Evolutionary conservation across 192 early-diverging fungal genomes (phyloP).

Genomic region (Thamnidium elegans): DNA sequence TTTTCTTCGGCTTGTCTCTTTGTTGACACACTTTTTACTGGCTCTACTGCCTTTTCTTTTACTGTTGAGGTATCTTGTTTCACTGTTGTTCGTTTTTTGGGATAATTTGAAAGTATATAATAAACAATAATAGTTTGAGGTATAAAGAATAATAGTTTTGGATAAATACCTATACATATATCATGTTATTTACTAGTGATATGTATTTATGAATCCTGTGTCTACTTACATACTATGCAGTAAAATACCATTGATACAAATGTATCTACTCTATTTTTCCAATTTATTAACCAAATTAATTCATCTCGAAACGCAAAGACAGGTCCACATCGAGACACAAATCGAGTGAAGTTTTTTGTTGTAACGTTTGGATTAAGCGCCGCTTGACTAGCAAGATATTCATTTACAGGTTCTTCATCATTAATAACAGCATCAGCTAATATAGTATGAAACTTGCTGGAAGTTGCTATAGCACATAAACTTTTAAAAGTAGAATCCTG

Average conservation of each 20-base stretch:
- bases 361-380: slow-evolving; percentile 63
- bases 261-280: slow-evolving; percentile 69
- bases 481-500: neutral
- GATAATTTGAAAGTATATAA: slow-evolving; percentile 1
- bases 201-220: neutral
- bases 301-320: slow-evolving; percentile 62
- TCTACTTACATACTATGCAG: slow-evolving; percentile 50
- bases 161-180: slow-evolving; percentile 4
- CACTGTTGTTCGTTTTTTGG: neutral
- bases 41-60: neutral
- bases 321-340: slow-evolving; percentile 61
- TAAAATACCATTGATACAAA: slow-evolving; percentile 47
- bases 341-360: slow-evolving; percentile 65
- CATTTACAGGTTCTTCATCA: slow-evolving; percentile 38
- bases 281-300: slow-evolving; percentile 59
- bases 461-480: neutral
- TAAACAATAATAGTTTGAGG: neutral
- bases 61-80: neutral
- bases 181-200: too few relatives aligned
- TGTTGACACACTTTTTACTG: neutral
- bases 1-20: neutral
- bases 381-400: slow-evolving; percentile 24
- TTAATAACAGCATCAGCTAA: slow-evolving; percentile 12
- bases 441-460: neutral
- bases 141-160: slow-evolving; percentile 12